These are phyloP conservation scores for Colletotrichum plurivorum DNA, from an alignment of 2,329 filamentous ascomycete species.

Conservation along the genomic window DNA sequence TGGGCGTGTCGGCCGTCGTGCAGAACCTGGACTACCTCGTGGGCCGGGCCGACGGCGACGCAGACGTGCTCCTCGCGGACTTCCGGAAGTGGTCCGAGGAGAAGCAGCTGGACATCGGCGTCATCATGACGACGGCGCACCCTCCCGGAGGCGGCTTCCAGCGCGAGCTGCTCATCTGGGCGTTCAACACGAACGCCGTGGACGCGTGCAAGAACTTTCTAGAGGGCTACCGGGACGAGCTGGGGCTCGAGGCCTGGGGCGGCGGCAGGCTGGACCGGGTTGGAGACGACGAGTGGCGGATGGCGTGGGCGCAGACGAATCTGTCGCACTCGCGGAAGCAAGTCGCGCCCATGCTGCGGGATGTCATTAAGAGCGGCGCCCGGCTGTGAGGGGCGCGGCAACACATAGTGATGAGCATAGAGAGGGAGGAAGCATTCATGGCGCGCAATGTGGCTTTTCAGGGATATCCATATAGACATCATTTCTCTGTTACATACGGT, in stretches of 20 bases:
- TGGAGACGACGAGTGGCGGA: constrained; percentile 61
- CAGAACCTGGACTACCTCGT: constrained; percentile 74
- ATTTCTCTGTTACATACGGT: not conserved
- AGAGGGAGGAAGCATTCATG: not conserved
- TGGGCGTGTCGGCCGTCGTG: constrained; percentile 77
- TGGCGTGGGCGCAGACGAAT: constrained; percentile 77
- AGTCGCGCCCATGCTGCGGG: constrained; percentile 76
- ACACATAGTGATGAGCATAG: not conserved
- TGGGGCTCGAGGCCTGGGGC: constrained; percentile 71
- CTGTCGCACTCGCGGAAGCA: constrained; percentile 76
- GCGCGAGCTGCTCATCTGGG: constrained; percentile 79
- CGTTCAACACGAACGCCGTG: constrained; percentile 63
- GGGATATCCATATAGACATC: constrained; percentile 5
- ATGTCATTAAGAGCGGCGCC: constrained; percentile 58
- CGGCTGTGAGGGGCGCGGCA: not conserved
- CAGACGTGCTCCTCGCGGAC: constrained; percentile 60
- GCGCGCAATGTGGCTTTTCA: not conserved
- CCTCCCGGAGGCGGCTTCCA: constrained; percentile 66
- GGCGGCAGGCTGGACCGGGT: constrained; percentile 61
- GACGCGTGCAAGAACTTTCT: constrained; percentile 70
- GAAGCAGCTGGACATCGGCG: constrained; percentile 72
- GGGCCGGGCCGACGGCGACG: constrained; percentile 60
- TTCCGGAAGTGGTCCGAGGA: constrained; percentile 69
- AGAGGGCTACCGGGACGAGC: constrained; percentile 55
- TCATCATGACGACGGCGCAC: constrained; percentile 78